phyloP scores from a whole-genome alignment of 2,329 filamentous ascomycete genomes.

The Drechslerella stenobrocha region DNA sequence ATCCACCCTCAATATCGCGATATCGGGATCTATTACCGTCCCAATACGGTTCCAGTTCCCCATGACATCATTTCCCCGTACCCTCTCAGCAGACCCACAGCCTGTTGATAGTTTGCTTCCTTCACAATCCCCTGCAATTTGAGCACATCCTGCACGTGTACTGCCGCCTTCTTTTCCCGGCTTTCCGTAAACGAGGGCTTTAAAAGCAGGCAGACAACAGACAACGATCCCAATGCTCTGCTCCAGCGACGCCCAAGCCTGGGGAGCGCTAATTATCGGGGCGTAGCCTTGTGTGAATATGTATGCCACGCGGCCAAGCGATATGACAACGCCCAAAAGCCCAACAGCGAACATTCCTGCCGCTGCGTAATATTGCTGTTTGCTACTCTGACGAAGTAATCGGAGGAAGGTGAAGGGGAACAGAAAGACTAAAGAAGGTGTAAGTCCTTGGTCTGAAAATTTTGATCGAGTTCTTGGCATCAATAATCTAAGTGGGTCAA shows the following conservation, averaged over 20 bases:
- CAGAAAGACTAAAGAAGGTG: constrained; percentile 14
- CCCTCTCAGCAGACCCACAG: background rate
- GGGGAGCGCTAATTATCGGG: constrained; percentile 15
- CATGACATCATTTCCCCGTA: constrained; percentile 9
- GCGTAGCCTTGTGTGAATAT: constrained; percentile 17
- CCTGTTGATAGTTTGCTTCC: background rate
- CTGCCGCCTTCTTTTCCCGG: constrained; percentile 5
- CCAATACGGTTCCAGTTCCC: constrained; percentile 10
- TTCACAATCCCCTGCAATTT: background rate
- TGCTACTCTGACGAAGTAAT: background rate
- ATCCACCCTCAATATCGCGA: constrained; percentile 18
- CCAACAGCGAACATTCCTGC: constrained; percentile 17
- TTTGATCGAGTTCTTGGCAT: background rate
- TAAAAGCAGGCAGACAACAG: constrained; percentile 31
- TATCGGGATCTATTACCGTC: constrained; percentile 11
- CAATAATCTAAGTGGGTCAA: no score
- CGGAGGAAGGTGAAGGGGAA: constrained; percentile 30
- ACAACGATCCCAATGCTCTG: constrained; percentile 20
- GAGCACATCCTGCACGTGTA: background rate
- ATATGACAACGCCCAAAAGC: constrained; percentile 21
- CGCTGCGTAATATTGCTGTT: constrained; percentile 16
- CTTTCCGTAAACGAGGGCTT: constrained; percentile 4
- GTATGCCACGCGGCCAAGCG: constrained; percentile 13
- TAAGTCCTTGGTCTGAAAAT: background rate
- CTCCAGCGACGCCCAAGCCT: constrained; percentile 28